Evolutionary conservation across 495 filamentous ascomycete genomes (phyloP).

Genomic region (Apiosordaria backusii): DNA sequence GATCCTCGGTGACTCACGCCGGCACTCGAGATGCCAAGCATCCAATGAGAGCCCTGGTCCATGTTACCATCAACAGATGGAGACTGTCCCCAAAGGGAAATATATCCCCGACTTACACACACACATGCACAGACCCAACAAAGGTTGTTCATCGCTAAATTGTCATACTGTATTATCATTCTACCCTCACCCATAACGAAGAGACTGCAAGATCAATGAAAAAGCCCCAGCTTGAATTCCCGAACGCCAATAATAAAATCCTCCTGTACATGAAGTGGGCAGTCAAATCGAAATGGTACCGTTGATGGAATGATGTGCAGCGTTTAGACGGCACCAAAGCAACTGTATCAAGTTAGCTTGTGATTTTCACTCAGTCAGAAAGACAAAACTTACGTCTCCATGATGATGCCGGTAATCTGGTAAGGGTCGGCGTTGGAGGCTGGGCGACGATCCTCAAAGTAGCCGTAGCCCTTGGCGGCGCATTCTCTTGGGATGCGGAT

Average conservation of each 20-base stretch:
- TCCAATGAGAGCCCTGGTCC: background rate
- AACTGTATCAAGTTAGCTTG: background rate
- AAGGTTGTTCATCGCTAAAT: background rate
- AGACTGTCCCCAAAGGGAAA: background rate
- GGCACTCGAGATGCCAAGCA: background rate
- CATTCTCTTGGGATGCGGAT: conserved; percentile 90
- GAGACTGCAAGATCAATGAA: background rate
- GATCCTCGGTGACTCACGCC: background rate
- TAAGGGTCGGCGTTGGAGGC: conserved; percentile 96
- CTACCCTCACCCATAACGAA: background rate
- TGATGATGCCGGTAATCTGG: conserved; percentile 46
- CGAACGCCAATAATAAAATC: background rate
- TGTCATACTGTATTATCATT: background rate
- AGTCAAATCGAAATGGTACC: conserved; percentile 1
- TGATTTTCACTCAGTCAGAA: background rate
- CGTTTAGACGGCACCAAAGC: conserved; percentile 1
- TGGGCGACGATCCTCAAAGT: conserved; percentile 96
- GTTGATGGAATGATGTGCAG: background rate
- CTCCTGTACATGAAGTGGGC: conserved; percentile 1
- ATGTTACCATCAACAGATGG: background rate
- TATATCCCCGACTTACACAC: background rate
- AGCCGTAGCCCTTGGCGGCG: conserved; percentile 92
- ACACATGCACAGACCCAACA: background rate
- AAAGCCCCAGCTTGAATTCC: background rate
- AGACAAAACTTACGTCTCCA: conserved; percentile 28